Percentiles rank a stretch among this genome's conserved stretches.
Evolutionary conservation across 768 basidiomycete genomes (phyloP).

Genomic region (Xerocomellus amylosporus): DNA sequence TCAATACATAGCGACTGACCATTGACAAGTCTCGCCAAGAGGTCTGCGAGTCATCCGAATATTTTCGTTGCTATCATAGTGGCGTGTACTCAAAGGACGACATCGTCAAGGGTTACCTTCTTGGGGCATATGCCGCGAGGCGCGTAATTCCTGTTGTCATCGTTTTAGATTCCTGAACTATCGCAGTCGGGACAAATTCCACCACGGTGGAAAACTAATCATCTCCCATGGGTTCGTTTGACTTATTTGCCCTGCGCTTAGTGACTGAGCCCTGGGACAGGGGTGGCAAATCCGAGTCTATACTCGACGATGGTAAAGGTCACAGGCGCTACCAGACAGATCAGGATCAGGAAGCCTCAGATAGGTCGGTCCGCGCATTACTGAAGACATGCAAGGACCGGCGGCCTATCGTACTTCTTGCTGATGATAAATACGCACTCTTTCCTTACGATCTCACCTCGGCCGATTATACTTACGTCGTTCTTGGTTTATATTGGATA

Average conservation of each 20-base stretch:
- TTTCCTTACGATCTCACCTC: conserved; percentile 69
- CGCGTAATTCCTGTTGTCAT: conserved; percentile 28
- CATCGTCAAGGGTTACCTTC: conserved; percentile 69
- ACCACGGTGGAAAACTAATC: conserved; percentile 63
- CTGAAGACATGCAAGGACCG: conserved; percentile 51
- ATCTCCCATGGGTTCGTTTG: conserved; percentile 76
- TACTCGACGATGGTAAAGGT: conserved; percentile 42
- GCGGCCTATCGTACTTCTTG: conserved; percentile 65
- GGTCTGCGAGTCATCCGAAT: conserved; percentile 75
- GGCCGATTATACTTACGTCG: conserved; percentile 49
- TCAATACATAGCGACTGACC: neutral
- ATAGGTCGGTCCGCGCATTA: conserved; percentile 69
- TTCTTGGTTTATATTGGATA: conserved; percentile 64
- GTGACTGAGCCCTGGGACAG: conserved; percentile 32
- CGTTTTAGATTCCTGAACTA: conserved; percentile 11
- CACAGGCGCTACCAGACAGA: conserved; percentile 42
- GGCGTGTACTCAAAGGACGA: conserved; percentile 69
- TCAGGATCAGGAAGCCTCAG: conserved; percentile 64
- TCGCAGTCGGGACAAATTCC: conserved; percentile 65
- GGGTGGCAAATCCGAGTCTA: conserved; percentile 66
- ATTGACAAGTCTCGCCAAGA: conserved; percentile 70
- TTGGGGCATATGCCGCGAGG: conserved; percentile 69
- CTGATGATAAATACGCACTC: conserved; percentile 67
- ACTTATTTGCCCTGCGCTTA: neutral
- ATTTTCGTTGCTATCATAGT: conserved; percentile 68